Conservation (phyloP, 2,329 filamentous ascomycete genomes). For the Colletotrichum sp. region DNA sequence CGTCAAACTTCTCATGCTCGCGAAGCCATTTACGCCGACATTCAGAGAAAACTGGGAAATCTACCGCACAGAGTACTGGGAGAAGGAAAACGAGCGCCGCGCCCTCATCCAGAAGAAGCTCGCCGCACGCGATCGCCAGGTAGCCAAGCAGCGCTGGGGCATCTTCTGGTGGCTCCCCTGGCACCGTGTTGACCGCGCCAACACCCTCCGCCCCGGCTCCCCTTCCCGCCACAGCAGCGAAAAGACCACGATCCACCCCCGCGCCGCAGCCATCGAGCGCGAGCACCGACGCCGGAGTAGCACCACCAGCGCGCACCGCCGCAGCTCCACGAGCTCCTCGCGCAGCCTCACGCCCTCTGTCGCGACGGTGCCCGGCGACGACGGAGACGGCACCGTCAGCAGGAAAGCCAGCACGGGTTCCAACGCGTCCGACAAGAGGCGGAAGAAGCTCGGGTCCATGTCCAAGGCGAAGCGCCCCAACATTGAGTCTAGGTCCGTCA, state of each 20-base stretch:
- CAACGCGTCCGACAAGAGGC: slow-evolving; percentile 53
- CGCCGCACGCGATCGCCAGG: slow-evolving; percentile 68
- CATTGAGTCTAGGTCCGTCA: slow-evolving; percentile 56
- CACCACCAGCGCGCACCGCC: slow-evolving; percentile 49
- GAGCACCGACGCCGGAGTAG: slow-evolving; percentile 54
- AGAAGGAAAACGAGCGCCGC: slow-evolving; percentile 90
- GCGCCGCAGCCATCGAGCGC: slow-evolving; percentile 47
- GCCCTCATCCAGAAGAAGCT: slow-evolving; percentile 74
- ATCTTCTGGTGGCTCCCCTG: slow-evolving; percentile 90
- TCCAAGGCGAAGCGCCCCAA: slow-evolving; percentile 48
- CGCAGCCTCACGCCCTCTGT: slow-evolving; percentile 57
- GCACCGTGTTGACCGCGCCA: slow-evolving; percentile 42
- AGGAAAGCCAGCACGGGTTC: slow-evolving; percentile 55
- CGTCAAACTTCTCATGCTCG: slow-evolving; percentile 86
- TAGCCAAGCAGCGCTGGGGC: slow-evolving; percentile 71
- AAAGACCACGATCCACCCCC: slow-evolving; percentile 40
- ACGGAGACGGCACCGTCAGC: slow-evolving; percentile 39
- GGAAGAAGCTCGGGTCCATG: slow-evolving; percentile 50
- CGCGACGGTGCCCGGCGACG: slow-evolving; percentile 24
- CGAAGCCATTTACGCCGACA: slow-evolving; percentile 92
- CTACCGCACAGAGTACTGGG: slow-evolving; percentile 95
- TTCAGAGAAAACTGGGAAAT: slow-evolving; percentile 98
- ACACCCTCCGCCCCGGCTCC: slow-evolving; percentile 12
- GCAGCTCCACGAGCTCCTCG: slow-evolving; percentile 56
- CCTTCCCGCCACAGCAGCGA: slow-evolving; percentile 40